Evolutionary conservation across 192 early-diverging fungal genomes (phyloP).

Genomic region (Umbelopsis sp.): DNA sequence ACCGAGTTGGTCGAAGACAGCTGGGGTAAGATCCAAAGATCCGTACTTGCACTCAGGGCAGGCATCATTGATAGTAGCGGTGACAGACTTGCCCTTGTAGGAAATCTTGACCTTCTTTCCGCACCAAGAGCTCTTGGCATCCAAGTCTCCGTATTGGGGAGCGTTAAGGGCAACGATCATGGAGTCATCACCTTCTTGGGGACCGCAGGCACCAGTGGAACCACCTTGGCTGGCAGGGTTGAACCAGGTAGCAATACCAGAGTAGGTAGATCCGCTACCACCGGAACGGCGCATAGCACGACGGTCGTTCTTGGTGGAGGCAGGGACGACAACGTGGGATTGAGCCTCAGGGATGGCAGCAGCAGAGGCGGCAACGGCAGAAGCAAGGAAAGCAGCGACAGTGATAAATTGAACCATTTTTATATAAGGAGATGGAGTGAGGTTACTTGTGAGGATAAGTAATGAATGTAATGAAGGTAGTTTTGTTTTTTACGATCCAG

Average conservation of each 20-base stretch:
- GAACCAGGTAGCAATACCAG: slow-evolving; percentile 48
- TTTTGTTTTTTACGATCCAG: not conserved
- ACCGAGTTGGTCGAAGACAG: slow-evolving; percentile 46
- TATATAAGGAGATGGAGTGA: not conserved
- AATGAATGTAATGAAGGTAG: not conserved
- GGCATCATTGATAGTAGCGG: slow-evolving; percentile 45
- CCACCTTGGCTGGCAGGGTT: slow-evolving; percentile 33
- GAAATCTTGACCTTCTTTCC: slow-evolving; percentile 35
- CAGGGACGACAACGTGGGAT: not conserved
- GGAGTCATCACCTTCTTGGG: slow-evolving; percentile 41
- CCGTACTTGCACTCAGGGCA: slow-evolving; percentile 48
- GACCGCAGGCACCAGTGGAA: slow-evolving; percentile 43
- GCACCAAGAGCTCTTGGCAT: slow-evolving; percentile 40
- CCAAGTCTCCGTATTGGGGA: slow-evolving; percentile 35
- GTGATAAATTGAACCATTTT: slow-evolving; percentile 18
- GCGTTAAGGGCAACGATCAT: slow-evolving; percentile 51
- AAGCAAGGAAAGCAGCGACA: slow-evolving; percentile 14
- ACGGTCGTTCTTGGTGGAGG: slow-evolving; percentile 7
- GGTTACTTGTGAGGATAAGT: not conserved
- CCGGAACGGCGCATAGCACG: slow-evolving; percentile 27
- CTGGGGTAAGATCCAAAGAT: slow-evolving; percentile 43
- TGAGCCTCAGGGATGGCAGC: slow-evolving; percentile 1
- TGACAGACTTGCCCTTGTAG: slow-evolving; percentile 35
- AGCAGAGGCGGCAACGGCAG: slow-evolving; percentile 3
- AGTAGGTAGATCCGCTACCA: slow-evolving; percentile 21